Evolutionary conservation across 2,329 filamentous ascomycete species (phyloP).

Genomic region (Lachnum nothofagi): DNA sequence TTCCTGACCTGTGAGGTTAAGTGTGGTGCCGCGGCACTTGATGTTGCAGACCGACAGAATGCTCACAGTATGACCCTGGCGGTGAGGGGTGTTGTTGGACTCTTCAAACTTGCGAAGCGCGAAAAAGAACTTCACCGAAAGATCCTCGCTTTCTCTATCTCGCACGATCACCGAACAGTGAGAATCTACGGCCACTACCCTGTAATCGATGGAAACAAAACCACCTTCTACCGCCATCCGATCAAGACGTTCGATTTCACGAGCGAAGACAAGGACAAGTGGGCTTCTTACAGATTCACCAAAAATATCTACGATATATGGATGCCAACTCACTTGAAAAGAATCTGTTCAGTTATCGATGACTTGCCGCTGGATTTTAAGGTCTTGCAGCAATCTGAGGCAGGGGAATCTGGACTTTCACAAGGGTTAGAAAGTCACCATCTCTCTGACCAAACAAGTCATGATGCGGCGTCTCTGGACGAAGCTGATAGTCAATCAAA

Average conservation of each 20-base stretch:
- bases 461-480: not conserved
- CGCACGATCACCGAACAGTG: constrained; percentile 17
- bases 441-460: constrained; percentile 12
- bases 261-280: constrained; percentile 28
- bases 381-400: constrained; percentile 10
- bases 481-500: constrained; percentile 1
- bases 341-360: constrained; percentile 25
- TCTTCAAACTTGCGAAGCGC: constrained; percentile 19
- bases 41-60: constrained; percentile 35
- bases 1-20: constrained; percentile 47
- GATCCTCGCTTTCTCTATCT: constrained; percentile 40
- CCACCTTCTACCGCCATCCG: constrained; percentile 28
- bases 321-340: constrained; percentile 30
- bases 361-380: constrained; percentile 26
- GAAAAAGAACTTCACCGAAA: constrained; percentile 29
- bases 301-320: constrained; percentile 32
- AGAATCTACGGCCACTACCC: constrained; percentile 34
- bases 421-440: constrained; percentile 13
- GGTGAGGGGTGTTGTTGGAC: constrained; percentile 30
- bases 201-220: constrained; percentile 15
- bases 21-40: constrained; percentile 36
- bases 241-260: constrained; percentile 28
- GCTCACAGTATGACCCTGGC: constrained; percentile 40
- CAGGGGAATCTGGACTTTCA: constrained; percentile 13
- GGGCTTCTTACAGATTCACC: constrained; percentile 18